These are phyloP conservation scores for Stachybotrys chlorohalonatus DNA, from an alignment of 2,329 filamentous ascomycete species.

Conservation along the genomic window DNA sequence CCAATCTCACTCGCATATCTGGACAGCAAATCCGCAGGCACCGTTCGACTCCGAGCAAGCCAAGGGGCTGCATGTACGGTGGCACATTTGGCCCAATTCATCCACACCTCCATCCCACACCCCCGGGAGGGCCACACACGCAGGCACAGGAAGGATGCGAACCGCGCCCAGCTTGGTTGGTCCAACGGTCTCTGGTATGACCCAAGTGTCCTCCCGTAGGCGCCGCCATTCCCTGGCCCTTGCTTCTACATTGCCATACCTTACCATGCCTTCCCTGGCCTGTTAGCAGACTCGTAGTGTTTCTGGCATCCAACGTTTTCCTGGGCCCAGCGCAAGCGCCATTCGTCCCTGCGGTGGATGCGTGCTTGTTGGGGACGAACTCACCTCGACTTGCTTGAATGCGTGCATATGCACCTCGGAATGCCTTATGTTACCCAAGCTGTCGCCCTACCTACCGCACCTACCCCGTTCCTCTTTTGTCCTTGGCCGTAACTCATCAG, in stretches of 20 bases:
- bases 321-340: not conserved
- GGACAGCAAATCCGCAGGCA: not conserved
- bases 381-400: not conserved
- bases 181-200: not conserved
- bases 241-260: too few relatives aligned
- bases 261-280: not conserved
- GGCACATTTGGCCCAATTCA: not conserved
- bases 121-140: not conserved
- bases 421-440: not conserved
- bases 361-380: not conserved
- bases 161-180: not conserved
- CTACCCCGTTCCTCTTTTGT: not conserved
- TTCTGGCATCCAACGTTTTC: not conserved
- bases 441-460: not conserved
- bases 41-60: not conserved
- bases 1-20: not conserved
- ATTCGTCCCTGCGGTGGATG: not conserved
- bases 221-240: not conserved
- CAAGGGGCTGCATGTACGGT: not conserved
- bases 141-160: not conserved
- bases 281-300: not conserved
- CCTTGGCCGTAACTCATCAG: not conserved
- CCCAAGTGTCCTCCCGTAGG: not conserved
- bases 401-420: not conserved
- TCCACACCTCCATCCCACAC: not conserved